Evolutionary conservation across 2,329 filamentous ascomycete genomes (phyloP).

Genomic region (Venturia effusa): DNA sequence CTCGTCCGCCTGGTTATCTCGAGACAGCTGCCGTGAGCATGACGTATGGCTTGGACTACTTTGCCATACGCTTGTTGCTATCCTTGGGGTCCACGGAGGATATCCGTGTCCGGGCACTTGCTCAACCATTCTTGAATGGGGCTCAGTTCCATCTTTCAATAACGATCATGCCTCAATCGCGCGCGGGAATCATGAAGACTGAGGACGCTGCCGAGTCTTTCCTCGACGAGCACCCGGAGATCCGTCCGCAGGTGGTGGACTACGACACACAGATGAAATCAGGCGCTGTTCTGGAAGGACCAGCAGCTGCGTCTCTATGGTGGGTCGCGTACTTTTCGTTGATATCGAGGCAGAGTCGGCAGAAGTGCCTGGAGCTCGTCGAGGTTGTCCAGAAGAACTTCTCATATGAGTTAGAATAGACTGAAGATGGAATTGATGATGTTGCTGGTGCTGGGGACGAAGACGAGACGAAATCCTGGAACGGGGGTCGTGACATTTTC

Average conservation of each 20-base stretch:
- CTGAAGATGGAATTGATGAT: neutral
- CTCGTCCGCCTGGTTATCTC: slow-evolving; percentile 17
- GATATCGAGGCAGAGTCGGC: slow-evolving; percentile 9
- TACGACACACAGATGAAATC: slow-evolving; percentile 6
- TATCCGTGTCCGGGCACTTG: slow-evolving; percentile 14
- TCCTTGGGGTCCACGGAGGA: slow-evolving; percentile 14
- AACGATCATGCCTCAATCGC: slow-evolving; percentile 9
- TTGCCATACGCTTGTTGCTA: slow-evolving; percentile 13
- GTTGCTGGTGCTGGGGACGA: neutral
- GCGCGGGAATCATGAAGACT: slow-evolving; percentile 13
- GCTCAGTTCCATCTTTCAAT: slow-evolving; percentile 13
- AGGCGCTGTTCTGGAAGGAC: slow-evolving; percentile 11
- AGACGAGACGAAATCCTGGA: neutral
- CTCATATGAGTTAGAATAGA: neutral
- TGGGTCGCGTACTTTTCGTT: slow-evolving; percentile 12
- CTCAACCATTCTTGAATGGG: slow-evolving; percentile 15
- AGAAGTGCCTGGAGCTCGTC: slow-evolving; percentile 6
- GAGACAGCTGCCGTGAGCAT: slow-evolving; percentile 9
- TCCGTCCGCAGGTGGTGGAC: slow-evolving; percentile 8
- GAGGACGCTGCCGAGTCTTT: slow-evolving; percentile 10
- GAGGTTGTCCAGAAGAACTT: slow-evolving; percentile 8
- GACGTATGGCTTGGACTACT: slow-evolving; percentile 20
- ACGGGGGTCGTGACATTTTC: neutral
- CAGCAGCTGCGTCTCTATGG: slow-evolving; percentile 5
- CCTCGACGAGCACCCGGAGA: slow-evolving; percentile 7